Conservation (phyloP, 1,139 yeast genomes). For the Zygoascus sp. region DNA sequence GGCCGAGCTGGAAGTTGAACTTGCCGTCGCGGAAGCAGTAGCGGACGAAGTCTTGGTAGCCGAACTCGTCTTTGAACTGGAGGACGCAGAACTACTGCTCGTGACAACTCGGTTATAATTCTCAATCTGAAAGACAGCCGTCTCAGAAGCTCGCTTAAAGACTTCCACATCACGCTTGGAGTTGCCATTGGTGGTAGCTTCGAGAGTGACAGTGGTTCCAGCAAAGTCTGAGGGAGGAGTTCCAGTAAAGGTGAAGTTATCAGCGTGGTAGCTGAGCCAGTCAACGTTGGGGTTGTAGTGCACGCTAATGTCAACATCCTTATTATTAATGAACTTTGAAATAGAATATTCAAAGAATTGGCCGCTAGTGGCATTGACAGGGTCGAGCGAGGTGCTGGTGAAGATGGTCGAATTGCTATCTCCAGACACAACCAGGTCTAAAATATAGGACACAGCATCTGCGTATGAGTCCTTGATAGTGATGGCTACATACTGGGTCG, state of each 20-base stretch:
- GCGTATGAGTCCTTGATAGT: conserved; percentile 58
- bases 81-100: conserved; percentile 10
- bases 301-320: conserved; percentile 48
- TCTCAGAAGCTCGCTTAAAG: conserved; percentile 31
- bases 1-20: conserved; percentile 18
- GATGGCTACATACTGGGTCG: conserved; percentile 47
- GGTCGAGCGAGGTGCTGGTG: conserved; percentile 23
- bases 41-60: conserved; percentile 17
- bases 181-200: conserved; percentile 41
- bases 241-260: conserved; percentile 68
- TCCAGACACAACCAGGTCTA: conserved; percentile 41
- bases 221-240: conserved; percentile 57
- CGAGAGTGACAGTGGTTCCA: conserved; percentile 45
- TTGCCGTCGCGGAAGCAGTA: conserved; percentile 17
- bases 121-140: conserved; percentile 47
- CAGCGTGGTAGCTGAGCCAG: conserved; percentile 62
- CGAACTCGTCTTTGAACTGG: conserved; percentile 21
- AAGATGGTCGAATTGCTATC: conserved; percentile 27
- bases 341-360: conserved; percentile 51
- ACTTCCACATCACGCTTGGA: conserved; percentile 21
- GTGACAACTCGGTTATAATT: conserved; percentile 45
- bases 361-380: conserved; percentile 64
- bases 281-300: conserved; percentile 41
- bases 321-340: conserved; percentile 23
- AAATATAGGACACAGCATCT: conserved; percentile 60